Evolutionary conservation across 352 stramenopile species (phyloP).

Genomic region (Stramenopiles sp.): DNA sequence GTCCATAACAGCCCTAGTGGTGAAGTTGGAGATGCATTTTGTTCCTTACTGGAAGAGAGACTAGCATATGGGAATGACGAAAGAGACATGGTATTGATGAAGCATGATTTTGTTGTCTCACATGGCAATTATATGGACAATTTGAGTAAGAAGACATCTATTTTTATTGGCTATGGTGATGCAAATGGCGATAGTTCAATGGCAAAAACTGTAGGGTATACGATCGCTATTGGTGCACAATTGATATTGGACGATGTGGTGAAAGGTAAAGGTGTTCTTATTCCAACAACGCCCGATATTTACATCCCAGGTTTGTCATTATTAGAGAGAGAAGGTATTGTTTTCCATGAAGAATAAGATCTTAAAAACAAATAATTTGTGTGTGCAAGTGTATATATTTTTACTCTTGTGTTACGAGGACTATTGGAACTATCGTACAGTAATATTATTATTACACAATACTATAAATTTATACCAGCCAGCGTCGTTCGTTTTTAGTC

Average conservation of each 20-base stretch:
- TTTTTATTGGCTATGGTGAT: slow-evolving; percentile 67
- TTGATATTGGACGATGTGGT: slow-evolving; percentile 67
- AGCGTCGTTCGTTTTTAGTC: no score
- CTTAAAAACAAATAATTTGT: no score
- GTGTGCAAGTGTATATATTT: no score
- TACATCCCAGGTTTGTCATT: slow-evolving; percentile 54
- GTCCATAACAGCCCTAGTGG: slow-evolving; percentile 26
- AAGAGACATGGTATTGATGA: slow-evolving; percentile 82
- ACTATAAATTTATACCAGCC: no score
- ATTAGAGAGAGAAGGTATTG: slow-evolving; percentile 56
- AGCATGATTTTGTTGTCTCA: slow-evolving; percentile 59
- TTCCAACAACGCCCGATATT: slow-evolving; percentile 62
- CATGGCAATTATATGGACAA: slow-evolving; percentile 47
- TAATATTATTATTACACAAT: no score
- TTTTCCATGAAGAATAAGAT: slow-evolving; percentile 46
- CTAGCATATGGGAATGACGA: slow-evolving; percentile 62
- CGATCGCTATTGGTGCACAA: slow-evolving; percentile 68
- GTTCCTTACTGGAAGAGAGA: slow-evolving; percentile 55
- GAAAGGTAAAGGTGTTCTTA: slow-evolving; percentile 47
- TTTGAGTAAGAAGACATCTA: slow-evolving; percentile 61
- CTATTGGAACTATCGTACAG: no score
- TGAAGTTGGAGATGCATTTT: slow-evolving; percentile 56
- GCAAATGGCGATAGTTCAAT: slow-evolving; percentile 73
- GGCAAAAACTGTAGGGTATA: slow-evolving; percentile 81
- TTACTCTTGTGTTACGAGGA: no score